Base-by-base conservation (phyloP, 2,329 filamentous ascomycete genomes). In the Neoascochyta sp. region DNA sequence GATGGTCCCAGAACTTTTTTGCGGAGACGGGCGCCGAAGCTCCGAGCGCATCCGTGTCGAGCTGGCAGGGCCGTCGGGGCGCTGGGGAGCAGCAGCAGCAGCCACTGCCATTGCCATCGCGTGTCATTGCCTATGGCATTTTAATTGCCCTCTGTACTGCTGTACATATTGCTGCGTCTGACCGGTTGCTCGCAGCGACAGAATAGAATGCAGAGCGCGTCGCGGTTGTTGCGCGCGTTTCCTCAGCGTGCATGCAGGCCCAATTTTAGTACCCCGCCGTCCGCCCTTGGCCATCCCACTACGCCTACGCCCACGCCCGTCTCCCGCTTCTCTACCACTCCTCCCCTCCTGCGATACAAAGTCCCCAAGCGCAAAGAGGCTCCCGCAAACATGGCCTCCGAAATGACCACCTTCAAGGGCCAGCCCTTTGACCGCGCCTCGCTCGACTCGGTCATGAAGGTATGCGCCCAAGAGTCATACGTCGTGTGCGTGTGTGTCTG, bases 361-460 rank as follows among this genome's bases (percentile, higher is more conserved):
- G 43, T 48, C 25, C 42, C 50, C 36, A 42, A 50, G 48, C 47
- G 50, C 33, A 59, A 57, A 41, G 37, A 55, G 30, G 37, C 45
- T 26, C 27, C 23, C 8, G n/a, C 24, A 26, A 41, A 11, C 31
- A 61, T 63, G 57, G 43, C 49, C 9, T 38, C 43, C 35, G 51
- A 52, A 22, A 63, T 60, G 47, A 74, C 74, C 37, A 71, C 75
- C 34, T 92, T 85, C 47, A 69, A 69, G 60, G 92, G 90, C 54
- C 81, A 95, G 73, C 80, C 86, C 67, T 82, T 98, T 53, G 88
- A 96, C 67, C 81, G 87, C 57, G 70, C 75, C 37, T 71, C 78
- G 34, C 78, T 96, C 57, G 92, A 96, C 60, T 83, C 81, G 40
- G 78, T 96, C 57, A 80, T 96, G 52, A 81, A 84, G 48, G 83